Evolutionary conservation across 176 grass and related monocot genomes (phyloP).

Genomic region (Eragrostis nindensis): DNA sequence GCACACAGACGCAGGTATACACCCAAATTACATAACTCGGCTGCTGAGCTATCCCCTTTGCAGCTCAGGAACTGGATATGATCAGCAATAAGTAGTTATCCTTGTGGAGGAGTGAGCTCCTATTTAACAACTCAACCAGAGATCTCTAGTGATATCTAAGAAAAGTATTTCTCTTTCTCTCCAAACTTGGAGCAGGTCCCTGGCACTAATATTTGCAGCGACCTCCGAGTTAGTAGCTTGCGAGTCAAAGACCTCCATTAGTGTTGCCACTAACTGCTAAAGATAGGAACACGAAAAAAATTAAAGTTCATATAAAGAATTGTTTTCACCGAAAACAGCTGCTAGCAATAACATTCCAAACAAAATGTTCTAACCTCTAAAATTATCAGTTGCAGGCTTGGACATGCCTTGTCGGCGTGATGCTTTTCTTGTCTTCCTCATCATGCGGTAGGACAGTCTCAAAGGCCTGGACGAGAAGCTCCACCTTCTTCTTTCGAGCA

Average conservation of each 20-base stretch:
- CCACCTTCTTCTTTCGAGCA: constrained; percentile 84
- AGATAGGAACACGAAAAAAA: background rate
- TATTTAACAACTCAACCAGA: constrained; percentile 36
- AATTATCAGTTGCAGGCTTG: constrained; percentile 50
- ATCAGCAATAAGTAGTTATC: constrained; percentile 37
- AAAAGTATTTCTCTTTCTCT: constrained; percentile 37
- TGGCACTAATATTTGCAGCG: constrained; percentile 76
- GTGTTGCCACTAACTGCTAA: constrained; percentile 58
- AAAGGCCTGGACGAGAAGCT: constrained; percentile 90
- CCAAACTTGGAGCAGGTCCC: constrained; percentile 51
- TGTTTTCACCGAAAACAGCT: background rate
- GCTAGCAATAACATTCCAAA: background rate
- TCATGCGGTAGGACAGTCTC: constrained; percentile 71
- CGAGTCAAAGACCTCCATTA: constrained; percentile 42
- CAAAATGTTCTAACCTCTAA: constrained; percentile 35
- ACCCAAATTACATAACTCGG: too few relatives aligned
- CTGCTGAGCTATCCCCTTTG: background rate
- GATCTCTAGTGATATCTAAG: constrained; percentile 30
- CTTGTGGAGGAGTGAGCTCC: constrained; percentile 30
- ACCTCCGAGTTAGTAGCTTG: constrained; percentile 65
- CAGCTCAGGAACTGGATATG: constrained; percentile 41
- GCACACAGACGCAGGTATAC: too few relatives aligned
- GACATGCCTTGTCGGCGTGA: constrained; percentile 34
- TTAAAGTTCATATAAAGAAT: background rate
- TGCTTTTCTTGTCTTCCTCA: constrained; percentile 45